Base-by-base conservation (phyloP, 1,284 basidiomycete species). In the Schizophyllum commune region DNA sequence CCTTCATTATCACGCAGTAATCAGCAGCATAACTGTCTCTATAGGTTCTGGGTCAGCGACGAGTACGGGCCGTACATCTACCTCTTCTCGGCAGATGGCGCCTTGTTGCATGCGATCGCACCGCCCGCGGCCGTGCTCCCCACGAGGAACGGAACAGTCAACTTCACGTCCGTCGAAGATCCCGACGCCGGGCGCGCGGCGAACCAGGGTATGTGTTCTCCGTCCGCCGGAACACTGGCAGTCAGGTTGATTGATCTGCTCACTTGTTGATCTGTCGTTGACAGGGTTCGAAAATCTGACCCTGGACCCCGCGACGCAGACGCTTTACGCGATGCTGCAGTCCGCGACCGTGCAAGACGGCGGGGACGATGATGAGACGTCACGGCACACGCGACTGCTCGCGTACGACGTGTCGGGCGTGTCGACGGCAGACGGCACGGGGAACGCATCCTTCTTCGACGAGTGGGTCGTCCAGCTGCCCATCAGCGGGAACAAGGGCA, bases 51-150 rank as follows among this genome's bases (percentile, higher is more conserved):
- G 82, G 74, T 82, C 22, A 83, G 82, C 61, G 86, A 89, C 66
- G 84, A 89, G 72, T 89, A 89, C 68, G 86, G 85, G 0, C 85
- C 88, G 4, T 86, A 86, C 68, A 82, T 89, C 68, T 86, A 88
- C 70, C 77, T 74, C 27, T 83, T 81, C 72, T 73, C 76, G 1
- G 68, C 73, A 0, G 68, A 68, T 11, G 84, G 83, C 3, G 65
- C 75, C 2, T 73, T 89, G 5, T 70, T 87, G 52, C 77, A 83
- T 63, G 79, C 81, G 1, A 85, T 89, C 59, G 77, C 83, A 65
- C 85, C 86, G 0, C 86, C 85, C 0, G 68, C 75, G 6, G 86
- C 87, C 0, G 76, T 77, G 20, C 67, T 77, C 4, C 78, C 78
- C 1, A 60, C 64, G 17, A 70, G 75, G 59, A 68, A 77, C 32